Evolutionary conservation across 306 rosid genomes (phyloP).

Genomic region (Urtica urens): DNA sequence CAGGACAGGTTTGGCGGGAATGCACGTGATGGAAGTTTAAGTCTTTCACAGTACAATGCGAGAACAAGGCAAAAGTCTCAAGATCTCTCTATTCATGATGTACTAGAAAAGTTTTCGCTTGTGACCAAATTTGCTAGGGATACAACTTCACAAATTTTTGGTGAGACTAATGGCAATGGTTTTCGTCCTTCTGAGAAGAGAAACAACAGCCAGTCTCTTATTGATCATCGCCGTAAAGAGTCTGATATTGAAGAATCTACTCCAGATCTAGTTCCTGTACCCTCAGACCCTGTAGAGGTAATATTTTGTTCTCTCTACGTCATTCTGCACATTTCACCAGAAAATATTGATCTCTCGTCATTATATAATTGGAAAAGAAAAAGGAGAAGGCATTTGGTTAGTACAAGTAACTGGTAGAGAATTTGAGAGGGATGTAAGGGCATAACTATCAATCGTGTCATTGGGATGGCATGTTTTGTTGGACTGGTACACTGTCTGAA

Average conservation of each 20-base stretch:
- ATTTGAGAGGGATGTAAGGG: no score
- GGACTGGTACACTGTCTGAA: no score
- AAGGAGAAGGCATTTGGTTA: no score
- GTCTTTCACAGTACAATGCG: conserved; percentile 40
- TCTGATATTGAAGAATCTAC: conserved; percentile 27
- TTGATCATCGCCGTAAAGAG: conserved; percentile 33
- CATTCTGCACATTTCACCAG: not conserved
- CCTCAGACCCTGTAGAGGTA: conserved; percentile 72
- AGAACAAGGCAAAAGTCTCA: conserved; percentile 51
- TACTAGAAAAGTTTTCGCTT: conserved; percentile 89
- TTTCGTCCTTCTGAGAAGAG: conserved; percentile 42
- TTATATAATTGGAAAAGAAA: no score
- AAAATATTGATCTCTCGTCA: not conserved
- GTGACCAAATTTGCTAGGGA: conserved; percentile 97
- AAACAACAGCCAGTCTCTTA: conserved; percentile 28
- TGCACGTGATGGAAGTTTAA: conserved; percentile 29
- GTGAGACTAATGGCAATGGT: conserved; percentile 69
- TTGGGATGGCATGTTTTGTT: no score
- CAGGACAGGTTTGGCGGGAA: conserved; percentile 36
- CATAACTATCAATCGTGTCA: no score
- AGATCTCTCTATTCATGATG: conserved; percentile 89
- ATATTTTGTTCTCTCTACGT: conserved; percentile 3
- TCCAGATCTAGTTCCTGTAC: conserved; percentile 33
- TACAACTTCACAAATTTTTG: conserved; percentile 89
- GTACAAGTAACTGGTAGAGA: no score